Evolutionary conservation across 129 eudicot genomes (phyloP).

Genomic region (Lactuca sativa): DNA sequence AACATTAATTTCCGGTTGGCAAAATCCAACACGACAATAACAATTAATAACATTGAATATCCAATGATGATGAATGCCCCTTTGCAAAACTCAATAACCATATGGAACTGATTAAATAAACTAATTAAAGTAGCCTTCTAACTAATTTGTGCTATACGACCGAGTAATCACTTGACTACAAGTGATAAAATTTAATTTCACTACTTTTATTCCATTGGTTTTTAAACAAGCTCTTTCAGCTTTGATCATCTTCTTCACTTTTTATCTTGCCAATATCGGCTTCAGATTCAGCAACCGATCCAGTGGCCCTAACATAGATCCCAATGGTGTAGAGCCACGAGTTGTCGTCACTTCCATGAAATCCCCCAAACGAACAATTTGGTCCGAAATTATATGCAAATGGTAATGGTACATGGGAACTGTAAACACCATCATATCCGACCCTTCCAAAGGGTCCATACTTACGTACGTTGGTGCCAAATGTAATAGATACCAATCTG

Average conservation of each 20-base stretch:
- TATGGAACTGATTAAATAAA: too few species aligned
- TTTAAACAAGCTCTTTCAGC: neutral
- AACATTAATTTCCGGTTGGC: too few species aligned
- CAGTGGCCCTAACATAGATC: slow-evolving; percentile 2
- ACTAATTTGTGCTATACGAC: too few species aligned
- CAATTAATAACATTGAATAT: too few species aligned
- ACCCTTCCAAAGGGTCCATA: neutral
- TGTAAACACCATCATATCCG: too few species aligned
- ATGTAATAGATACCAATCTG: neutral
- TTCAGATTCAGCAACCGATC: neutral
- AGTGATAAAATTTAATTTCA: too few species aligned
- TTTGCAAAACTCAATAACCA: too few species aligned
- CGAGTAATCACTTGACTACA: too few species aligned
- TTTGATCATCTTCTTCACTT: neutral
- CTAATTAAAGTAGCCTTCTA: too few species aligned
- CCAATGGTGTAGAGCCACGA: slow-evolving; percentile 6
- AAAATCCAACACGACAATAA: too few species aligned
- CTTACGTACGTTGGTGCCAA: neutral
- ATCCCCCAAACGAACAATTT: slow-evolving; percentile 2
- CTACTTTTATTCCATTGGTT: neutral
- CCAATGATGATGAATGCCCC: too few species aligned
- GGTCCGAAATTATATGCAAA: slow-evolving; percentile 5
- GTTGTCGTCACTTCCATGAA: neutral
- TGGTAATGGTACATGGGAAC: neutral
- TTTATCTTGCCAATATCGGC: neutral